Evolutionary conservation across 441 rosid genomes (phyloP).

Genomic region (Erodium texanum): DNA sequence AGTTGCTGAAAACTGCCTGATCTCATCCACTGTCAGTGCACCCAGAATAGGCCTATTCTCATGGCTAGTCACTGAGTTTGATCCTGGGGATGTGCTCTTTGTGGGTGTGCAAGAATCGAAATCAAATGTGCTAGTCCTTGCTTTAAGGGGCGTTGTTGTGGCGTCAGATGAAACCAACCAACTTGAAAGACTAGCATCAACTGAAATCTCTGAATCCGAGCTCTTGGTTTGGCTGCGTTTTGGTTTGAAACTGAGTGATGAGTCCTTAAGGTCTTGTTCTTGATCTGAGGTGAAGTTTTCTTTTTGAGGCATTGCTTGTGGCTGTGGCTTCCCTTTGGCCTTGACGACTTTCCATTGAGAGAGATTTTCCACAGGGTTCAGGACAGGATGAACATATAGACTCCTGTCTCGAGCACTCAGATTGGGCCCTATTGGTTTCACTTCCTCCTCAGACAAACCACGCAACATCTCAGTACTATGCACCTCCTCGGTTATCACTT

Average conservation of each 20-base stretch:
- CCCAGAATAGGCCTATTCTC: slow-evolving; percentile 22
- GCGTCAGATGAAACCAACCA: slow-evolving; percentile 54
- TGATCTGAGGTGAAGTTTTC: slow-evolving; percentile 9
- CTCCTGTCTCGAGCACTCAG: slow-evolving; percentile 13
- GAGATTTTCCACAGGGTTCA: slow-evolving; percentile 20
- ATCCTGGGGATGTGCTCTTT: slow-evolving; percentile 4
- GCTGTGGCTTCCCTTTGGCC: slow-evolving; percentile 1
- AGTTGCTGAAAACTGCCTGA: slow-evolving; percentile 16
- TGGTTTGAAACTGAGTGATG: slow-evolving; percentile 11
- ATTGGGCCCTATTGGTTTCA: slow-evolving; percentile 17
- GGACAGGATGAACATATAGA: slow-evolving; percentile 12
- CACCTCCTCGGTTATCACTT: slow-evolving; percentile 24
- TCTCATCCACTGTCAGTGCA: slow-evolving; percentile 19
- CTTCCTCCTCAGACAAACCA: slow-evolving; percentile 23
- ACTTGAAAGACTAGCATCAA: slow-evolving; percentile 86
- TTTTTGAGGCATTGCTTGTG: slow-evolving; percentile 5
- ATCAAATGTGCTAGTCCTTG: slow-evolving; percentile 10
- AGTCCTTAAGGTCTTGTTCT: slow-evolving; percentile 15
- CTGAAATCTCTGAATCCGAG: slow-evolving; percentile 29
- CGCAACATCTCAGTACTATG: slow-evolving; percentile 16
- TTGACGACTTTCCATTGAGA: slow-evolving; percentile 21
- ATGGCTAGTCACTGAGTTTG: slow-evolving; percentile 13
- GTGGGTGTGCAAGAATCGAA: too few relatives aligned
- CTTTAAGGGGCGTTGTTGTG: too few relatives aligned
- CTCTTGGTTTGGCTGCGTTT: slow-evolving; percentile 25